phyloP scores from a whole-genome alignment of 2,329 filamentous ascomycete genomes.

The Penicillium sp. region DNA sequence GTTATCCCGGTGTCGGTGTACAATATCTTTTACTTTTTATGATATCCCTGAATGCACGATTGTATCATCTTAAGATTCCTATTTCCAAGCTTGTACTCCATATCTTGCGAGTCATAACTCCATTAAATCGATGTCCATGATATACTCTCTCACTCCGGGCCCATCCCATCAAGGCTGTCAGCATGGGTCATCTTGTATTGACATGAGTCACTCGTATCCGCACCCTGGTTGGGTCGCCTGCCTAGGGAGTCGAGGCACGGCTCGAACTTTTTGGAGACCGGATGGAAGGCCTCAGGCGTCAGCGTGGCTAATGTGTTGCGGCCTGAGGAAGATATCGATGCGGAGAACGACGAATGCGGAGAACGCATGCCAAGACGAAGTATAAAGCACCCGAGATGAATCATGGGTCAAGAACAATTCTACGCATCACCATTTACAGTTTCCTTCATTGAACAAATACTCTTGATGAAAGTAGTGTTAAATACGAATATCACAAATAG shows the following conservation, averaged over 20 bases:
- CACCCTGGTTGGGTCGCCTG: constrained; percentile 4
- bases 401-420: too few species aligned
- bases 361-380: neutral
- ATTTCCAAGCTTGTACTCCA: neutral
- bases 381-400: neutral
- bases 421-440: neutral
- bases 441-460: neutral
- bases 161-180: neutral
- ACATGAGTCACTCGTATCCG: constrained; percentile 9
- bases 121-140: neutral
- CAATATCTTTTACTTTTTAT: constrained; percentile 15
- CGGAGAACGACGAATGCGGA: too few species aligned
- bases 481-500: neutral
- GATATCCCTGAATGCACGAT: constrained; percentile 27
- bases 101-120: neutral
- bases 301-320: neutral
- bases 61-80: neutral
- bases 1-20: constrained; percentile 13
- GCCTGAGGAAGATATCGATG: neutral
- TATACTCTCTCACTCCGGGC: neutral
- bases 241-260: neutral
- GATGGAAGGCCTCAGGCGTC: constrained; percentile 1
- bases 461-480: neutral
- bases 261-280: neutral
- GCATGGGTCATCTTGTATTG: neutral